Evolutionary conservation across 2,329 filamentous ascomycete genomes (phyloP), one percentile per base, ranked within the genome.

Genomic region (Xylaria sp.): DNA sequence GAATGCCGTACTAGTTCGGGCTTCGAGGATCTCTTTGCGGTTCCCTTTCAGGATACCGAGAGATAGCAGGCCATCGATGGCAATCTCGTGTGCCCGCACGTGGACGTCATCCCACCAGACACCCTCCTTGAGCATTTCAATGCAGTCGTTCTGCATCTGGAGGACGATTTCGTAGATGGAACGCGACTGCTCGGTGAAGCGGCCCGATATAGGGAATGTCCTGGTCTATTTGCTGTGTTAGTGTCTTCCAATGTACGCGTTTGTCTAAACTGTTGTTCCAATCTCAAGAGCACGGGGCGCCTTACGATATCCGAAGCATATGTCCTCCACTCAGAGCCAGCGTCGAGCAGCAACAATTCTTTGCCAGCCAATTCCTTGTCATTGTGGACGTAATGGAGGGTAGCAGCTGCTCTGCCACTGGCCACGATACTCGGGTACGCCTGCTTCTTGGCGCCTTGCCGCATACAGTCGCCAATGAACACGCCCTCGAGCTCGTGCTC

Each of bases 391-490:
- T 97, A 97, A 78, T 97, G 94, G 33, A 97, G 83, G 1, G 92
- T 95, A 4, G 93, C 91, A 0, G 90, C 93, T 15, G 91, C 89
- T 4, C 87, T 84, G 10, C 94, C 94, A 33, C 86, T 86, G 0
- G 92, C 94, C 17, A 95, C 87, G 71, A 98, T 97, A 62, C 90
- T 89, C 67, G 90, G 86, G 77, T 98, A 98, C 1, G 94, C 89
- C 80, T 96, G 92, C 70, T 95, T 87, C 73, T 88, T 89, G 54
- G 90, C 90, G 23, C 90, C 91, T 63, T 89, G 83, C 53, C 88
- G 84, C 62, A 95, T 85, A 74, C 91, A 96, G 29, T 84, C 83
- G 73, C 91, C 87, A 10, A 96, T 76, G 74, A 97, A 97, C 0
- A 88, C 78, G 1, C 88, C 93, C 74, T 96, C 90, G 31, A 97